Base-by-base conservation (phyloP, 1,139 yeast genomes). In the Nakaseomyces uthaithaninus region DNA sequence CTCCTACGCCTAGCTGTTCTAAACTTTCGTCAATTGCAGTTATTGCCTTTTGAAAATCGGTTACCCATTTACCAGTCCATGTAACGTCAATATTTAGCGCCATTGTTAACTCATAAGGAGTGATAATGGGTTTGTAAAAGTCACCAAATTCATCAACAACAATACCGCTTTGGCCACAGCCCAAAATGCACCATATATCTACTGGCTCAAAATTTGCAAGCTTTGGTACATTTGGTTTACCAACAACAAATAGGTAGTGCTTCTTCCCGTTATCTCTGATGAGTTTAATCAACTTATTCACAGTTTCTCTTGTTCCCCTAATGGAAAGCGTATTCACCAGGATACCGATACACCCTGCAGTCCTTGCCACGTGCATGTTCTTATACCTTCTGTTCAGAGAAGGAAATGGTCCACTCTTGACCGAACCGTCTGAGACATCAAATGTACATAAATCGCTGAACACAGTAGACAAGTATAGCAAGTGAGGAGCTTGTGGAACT, bases 141-240 rank as follows among this genome's bases (percentile, higher is more conserved):
- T 89, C 95, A 45, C 74, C 78, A 31, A 65, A 66, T 45, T 80
- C 78, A 58, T 87, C 94, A 22, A 89, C 63, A 33, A 91, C 79
- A 15, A 91, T 80, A 4, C 98, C 97, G 43, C 94, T 91, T 52
- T 87, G 87, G 12, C 94, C 89, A 62, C 99, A 93, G 0, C 98
- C 98, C 17, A 91, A 64, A 14, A 91, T 75, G 55, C 94, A 89
- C 97, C 98, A 91, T 20, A 84, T 71, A 52, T 91, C 98, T 14
- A 91, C 75, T 16, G 78, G 79, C 48, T 89, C 97, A 57, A 93
- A 91, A 60, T 91, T 91, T 10, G 98, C 98, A 41, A 91, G 68
- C 55, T 91, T 91, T 30, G 98, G 95, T 4, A 91, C 96, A 55
- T 91, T 91, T n/a, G 97, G 97, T 59, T 93, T 93, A 12, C 99